phyloP scores from a whole-genome alignment of 2,329 filamentous ascomycete species.

The Cladorrhinum sp. region DNA sequence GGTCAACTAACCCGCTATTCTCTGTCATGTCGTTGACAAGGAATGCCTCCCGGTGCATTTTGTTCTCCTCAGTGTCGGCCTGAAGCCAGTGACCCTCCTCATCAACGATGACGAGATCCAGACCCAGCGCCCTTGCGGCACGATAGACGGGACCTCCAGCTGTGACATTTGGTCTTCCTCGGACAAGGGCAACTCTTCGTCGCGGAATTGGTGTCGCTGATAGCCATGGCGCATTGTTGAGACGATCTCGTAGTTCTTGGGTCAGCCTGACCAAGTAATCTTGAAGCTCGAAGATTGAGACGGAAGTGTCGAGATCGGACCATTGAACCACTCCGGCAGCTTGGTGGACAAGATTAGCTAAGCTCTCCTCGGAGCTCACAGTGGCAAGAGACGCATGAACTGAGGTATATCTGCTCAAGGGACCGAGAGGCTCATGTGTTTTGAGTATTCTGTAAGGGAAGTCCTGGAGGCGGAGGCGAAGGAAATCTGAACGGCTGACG shows the following conservation, averaged over 20 bases:
- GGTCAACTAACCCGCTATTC: conserved; percentile 19
- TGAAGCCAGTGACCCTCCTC: conserved; percentile 28
- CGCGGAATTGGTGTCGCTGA: conserved; percentile 15
- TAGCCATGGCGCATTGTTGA: conserved; percentile 22
- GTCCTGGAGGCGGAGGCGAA: conserved; percentile 24
- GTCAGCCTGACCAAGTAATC: conserved; percentile 14
- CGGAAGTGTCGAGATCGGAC: conserved; percentile 14
- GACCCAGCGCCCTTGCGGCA: conserved; percentile 20
- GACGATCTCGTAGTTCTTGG: conserved; percentile 21
- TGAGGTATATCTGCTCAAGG: conserved; percentile 16
- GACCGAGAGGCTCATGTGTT: conserved; percentile 11
- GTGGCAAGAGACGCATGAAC: background rate
- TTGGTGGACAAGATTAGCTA: conserved; percentile 17
- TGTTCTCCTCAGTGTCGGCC: conserved; percentile 22
- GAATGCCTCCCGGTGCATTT: conserved; percentile 24
- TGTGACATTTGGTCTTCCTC: conserved; percentile 25
- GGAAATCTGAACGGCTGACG: conserved; percentile 21
- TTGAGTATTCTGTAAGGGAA: conserved; percentile 20
- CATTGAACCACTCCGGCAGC: conserved; percentile 26
- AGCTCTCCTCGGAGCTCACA: conserved; percentile 9
- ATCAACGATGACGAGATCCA: conserved; percentile 27
- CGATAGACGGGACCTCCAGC: conserved; percentile 24
- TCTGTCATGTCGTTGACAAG: conserved; percentile 28
- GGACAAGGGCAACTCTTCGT: conserved; percentile 23
- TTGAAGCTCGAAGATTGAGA: conserved; percentile 21